A percentile compares a stretch with the other conserved stretches of the same genome.
These are phyloP conservation scores for Beauveria sp. DNA, from an alignment of 2,329 filamentous ascomycete genomes.

Conservation along the genomic window DNA sequence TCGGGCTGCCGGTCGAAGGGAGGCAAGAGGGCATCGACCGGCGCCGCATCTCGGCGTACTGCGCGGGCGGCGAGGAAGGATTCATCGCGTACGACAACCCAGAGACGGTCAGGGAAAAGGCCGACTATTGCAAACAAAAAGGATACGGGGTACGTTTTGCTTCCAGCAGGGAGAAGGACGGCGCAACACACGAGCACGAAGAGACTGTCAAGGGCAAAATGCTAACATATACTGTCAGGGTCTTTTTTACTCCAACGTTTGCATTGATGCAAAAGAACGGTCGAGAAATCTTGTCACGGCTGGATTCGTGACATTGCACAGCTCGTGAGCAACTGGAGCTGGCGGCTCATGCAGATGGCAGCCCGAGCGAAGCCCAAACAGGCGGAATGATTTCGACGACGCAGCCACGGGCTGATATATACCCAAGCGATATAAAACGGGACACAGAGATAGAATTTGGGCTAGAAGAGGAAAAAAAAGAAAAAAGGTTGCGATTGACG, in stretches of 20 bases:
- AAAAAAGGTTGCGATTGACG: background rate
- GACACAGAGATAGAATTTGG: background rate
- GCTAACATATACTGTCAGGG: slow-evolving; percentile 37
- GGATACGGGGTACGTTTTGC: slow-evolving; percentile 50
- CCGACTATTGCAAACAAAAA: slow-evolving; percentile 62
- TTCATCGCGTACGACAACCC: slow-evolving; percentile 77
- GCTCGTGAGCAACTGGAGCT: slow-evolving; percentile 24
- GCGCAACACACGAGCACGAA: too few relatives aligned
- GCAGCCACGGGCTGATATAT: background rate
- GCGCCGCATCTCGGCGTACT: slow-evolving; percentile 61
- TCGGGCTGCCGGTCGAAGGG: slow-evolving; percentile 53
- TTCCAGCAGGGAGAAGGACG: background rate
- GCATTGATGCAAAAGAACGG: slow-evolving; percentile 55
- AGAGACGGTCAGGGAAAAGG: slow-evolving; percentile 68
- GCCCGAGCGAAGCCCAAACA: too few relatives aligned
- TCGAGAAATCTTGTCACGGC: slow-evolving; percentile 50
- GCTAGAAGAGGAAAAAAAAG: background rate
- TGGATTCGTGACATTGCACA: slow-evolving; percentile 51
- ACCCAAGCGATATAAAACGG: background rate
- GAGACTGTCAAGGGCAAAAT: background rate
- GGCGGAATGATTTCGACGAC: slow-evolving; percentile 7
- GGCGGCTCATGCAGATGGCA: too few relatives aligned
- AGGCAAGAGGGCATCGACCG: slow-evolving; percentile 62
- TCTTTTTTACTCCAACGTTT: slow-evolving; percentile 77
- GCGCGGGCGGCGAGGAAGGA: slow-evolving; percentile 63